Evolutionary conservation across 768 basidiomycete genomes (phyloP).

Genomic region (Dentipellis sp.): DNA sequence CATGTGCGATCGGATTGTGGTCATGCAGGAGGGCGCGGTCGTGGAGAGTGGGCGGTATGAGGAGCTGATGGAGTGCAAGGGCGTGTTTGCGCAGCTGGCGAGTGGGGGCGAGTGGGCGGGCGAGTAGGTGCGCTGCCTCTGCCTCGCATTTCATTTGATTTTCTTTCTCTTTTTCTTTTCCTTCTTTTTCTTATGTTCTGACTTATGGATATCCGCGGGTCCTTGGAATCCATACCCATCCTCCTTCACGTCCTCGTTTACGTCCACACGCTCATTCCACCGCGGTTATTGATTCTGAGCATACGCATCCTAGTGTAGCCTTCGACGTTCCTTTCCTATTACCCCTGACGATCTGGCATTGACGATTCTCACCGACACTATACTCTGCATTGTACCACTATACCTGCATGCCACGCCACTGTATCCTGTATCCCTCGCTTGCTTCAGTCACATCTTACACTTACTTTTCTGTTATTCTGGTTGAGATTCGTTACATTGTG

Average conservation of each 20-base stretch:
- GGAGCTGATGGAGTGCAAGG: constrained; percentile 53
- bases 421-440: not conserved
- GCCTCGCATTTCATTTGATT: not conserved
- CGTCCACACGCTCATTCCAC: not conserved
- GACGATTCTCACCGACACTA: too few species aligned
- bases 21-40: constrained; percentile 68
- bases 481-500: too few species aligned
- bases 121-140: constrained; percentile 2
- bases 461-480: too few species aligned
- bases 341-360: not conserved
- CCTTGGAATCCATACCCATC: too few species aligned
- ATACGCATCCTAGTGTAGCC: not conserved
- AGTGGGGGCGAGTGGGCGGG: constrained; percentile 64
- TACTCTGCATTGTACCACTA: too few species aligned
- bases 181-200: not conserved
- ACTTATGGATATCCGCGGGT: not conserved
- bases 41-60: constrained; percentile 76
- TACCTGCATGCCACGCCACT: not conserved
- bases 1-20: constrained; percentile 84
- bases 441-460: constrained; percentile 1
- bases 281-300: not conserved
- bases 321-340: not conserved
- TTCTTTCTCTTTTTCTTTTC: not conserved
- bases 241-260: not conserved
- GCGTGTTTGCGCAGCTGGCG: constrained; percentile 71